Evolutionary conservation across 306 rosid genomes (phyloP).

Genomic region (cucumber (Cucumis sativus)): DNA sequence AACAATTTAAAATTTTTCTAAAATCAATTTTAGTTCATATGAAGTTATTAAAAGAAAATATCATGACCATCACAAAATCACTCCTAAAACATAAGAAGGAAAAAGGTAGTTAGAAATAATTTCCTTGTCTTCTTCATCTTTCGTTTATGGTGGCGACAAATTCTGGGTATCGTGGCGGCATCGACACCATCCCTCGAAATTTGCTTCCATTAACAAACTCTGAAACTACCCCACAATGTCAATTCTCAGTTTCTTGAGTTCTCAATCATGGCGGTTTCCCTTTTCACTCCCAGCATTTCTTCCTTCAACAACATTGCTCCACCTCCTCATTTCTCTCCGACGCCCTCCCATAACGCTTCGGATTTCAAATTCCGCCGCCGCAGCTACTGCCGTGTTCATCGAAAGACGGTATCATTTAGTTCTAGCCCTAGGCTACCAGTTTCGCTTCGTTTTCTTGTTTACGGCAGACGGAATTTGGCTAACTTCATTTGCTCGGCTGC

Average conservation of each 20-base stretch:
- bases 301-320: not conserved
- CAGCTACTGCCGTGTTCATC: not conserved
- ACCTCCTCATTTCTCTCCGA: not conserved
- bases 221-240: not conserved
- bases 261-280: not conserved
- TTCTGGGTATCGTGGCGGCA: slow-evolving; percentile 6
- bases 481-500: slow-evolving; percentile 46
- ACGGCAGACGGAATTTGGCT: slow-evolving; percentile 10
- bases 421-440: not conserved
- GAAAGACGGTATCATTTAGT: slow-evolving; percentile 7
- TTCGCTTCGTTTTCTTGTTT: not conserved
- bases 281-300: not conserved
- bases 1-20: no score
- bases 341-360: not conserved
- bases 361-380: not conserved
- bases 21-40: no score
- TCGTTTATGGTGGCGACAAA: not conserved
- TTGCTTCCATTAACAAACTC: not conserved
- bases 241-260: not conserved
- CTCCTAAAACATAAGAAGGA: no score
- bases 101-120: no score
- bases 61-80: no score
- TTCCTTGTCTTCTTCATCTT: not conserved
- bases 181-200: not conserved
- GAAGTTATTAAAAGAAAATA: no score